Base-by-base conservation (phyloP, 75 land plant species). In the Pinus tabuliformis region DNA sequence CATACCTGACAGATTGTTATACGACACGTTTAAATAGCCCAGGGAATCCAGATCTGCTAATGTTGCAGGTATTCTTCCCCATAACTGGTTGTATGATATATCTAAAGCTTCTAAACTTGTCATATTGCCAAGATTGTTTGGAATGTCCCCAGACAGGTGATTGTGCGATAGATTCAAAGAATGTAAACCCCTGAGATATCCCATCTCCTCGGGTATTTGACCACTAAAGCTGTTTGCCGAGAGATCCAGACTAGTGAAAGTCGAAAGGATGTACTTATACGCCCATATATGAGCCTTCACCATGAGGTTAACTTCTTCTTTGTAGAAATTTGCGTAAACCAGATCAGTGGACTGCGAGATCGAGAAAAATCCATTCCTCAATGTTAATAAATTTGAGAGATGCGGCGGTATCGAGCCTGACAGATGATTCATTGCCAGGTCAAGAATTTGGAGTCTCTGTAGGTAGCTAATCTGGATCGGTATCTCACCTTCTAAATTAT, bases 51-150 rank as follows among this genome's bases (percentile, higher is more conserved):
- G 39, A 24, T 36, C 17, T 33, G 77, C 36, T 17, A 75, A 37
- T 11, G 39, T 59, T 62, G 3, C 26, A 45, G 60, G 75, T 36
- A 28, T 73, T 21, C 77, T 75, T 24, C 60, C 78, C 17, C 22
- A 42, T 15, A 77, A 20, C 16, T 74, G 77, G 39, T 77, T 77
- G 37, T 22, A 52, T 9, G 78, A 66, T 4, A 77, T 6, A 72
- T 77, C 75, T 6, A 77, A 72, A 6, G 56, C 39, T 17, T 77
- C 56, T 8, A 77, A 28, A 24, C n/a, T 42, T 17, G 12, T 1
- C n/a, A 17, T 24, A 1, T 73, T 30, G 16, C 78, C 75, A 42
- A 77, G 22, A 11, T 52, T 26, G 9, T 28, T 16, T 0, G 78
- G 78, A 42, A 77, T 42, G 6, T 1, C 7, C 14, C 78, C 76